Evolutionary conservation across 129 eudicot genomes (phyloP), one percentile per base, ranked within the genome.

Genomic region (Smallanthus sonchifolius): DNA sequence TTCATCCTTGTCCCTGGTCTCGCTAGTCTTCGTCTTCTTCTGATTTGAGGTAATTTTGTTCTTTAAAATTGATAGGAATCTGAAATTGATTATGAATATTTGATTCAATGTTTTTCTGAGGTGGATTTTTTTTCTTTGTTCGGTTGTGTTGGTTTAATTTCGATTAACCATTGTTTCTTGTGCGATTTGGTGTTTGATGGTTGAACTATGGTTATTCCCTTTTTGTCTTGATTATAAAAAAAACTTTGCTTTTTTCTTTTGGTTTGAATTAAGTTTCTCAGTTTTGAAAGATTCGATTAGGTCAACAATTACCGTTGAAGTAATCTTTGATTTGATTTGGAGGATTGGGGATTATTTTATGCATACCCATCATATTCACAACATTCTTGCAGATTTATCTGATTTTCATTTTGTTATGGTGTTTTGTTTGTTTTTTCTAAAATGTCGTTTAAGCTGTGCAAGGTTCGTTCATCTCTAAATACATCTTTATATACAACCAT

Each of bases 21-120:
- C n/a, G n/a, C n/a, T n/a, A n/a, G n/a, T n/a, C n/a, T n/a, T n/a
- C n/a, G n/a, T n/a, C n/a, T n/a, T 74, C 57, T n/a, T n/a, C 61
- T 74, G 78, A 61, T 73, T 44, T 60, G 61, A 74, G 78, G 78
- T 74, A 36, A 61, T 59, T 14, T 73, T 47, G 35, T 60, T 49
- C 34, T 7, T 73, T 51, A 59, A 13, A 30, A 44, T 42, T 43
- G 57, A 14, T 40, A 0, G 68, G 42, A 57, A 57, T 40, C 20
- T 40, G 20, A 14, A 56, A 28, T 45, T 16, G 51, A 72, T 55
- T 55, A 28, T 73, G 13, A 30, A 30, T 9, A 60, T 60, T 38
- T 32, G 42, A 61, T 60, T 44, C 14, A 32, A 43, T 43, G 35
- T 44, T 60, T 44, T 73, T 73, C 30, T 42, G 77, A 19, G 55